These are phyloP conservation scores for Pythium angustatum DNA, from an alignment of 352 stramenopile genomes.

Conservation along the genomic window DNA sequence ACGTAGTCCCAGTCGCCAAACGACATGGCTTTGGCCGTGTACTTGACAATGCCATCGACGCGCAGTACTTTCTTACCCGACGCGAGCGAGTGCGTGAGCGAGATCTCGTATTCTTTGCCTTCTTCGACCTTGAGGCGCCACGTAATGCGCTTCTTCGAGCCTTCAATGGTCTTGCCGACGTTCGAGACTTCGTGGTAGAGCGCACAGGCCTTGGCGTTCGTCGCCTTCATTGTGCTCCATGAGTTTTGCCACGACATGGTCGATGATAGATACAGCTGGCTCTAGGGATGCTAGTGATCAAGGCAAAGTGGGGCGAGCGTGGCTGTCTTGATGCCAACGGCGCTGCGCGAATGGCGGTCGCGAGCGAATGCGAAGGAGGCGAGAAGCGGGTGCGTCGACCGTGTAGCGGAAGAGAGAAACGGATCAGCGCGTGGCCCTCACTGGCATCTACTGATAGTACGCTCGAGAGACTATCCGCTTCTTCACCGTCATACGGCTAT, in stretches of 20 bases:
- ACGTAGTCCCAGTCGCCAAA: conserved; percentile 87
- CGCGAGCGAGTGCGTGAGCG: conserved; percentile 78
- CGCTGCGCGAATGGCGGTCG: conserved; percentile 3
- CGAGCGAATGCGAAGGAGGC: not conserved
- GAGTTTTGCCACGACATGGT: conserved; percentile 69
- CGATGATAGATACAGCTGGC: too few relatives aligned
- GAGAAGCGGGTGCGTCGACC: not conserved
- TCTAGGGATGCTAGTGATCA: too few relatives aligned
- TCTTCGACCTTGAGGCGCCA: conserved; percentile 84
- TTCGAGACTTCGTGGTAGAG: conserved; percentile 84
- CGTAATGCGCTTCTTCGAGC: conserved; percentile 83
- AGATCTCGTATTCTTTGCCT: conserved; percentile 82
- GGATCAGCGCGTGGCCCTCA: not conserved
- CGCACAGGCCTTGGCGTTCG: conserved; percentile 66
- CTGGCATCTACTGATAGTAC: not conserved
- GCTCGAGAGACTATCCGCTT: not conserved
- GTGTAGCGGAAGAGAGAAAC: conserved; percentile 4
- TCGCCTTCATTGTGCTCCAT: conserved; percentile 71
- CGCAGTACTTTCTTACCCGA: conserved; percentile 82
- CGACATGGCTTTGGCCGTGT: conserved; percentile 71
- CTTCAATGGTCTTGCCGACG: conserved; percentile 83
- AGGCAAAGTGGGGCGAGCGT: not conserved
- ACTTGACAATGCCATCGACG: conserved; percentile 79
- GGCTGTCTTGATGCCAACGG: not conserved
- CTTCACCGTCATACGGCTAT: not conserved